Percentiles rank a stretch among this genome's conserved stretches.
These are phyloP conservation scores for Phytophthora melonis DNA, from an alignment of 352 stramenopile genomes.

Conservation along the genomic window DNA sequence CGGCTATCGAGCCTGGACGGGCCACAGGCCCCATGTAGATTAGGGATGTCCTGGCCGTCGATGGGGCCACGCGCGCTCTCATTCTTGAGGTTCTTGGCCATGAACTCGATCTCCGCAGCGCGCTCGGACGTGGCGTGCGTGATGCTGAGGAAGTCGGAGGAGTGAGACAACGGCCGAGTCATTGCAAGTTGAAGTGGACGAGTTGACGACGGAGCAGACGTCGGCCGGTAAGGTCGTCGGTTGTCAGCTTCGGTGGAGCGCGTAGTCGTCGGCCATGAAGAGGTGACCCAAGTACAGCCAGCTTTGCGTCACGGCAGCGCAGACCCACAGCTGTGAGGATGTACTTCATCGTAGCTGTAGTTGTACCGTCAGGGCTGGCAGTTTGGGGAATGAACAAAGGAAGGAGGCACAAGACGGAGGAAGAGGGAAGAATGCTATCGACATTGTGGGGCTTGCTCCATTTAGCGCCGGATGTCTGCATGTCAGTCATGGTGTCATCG, in stretches of 20 bases:
- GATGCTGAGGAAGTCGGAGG: constrained; percentile 25
- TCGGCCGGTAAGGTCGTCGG: constrained; percentile 2
- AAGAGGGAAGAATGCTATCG: neutral
- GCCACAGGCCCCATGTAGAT: constrained; percentile 46
- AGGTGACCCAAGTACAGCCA: constrained; percentile 26
- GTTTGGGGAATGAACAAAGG: constrained; percentile 24
- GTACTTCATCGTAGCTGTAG: constrained; percentile 20
- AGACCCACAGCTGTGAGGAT: constrained; percentile 19
- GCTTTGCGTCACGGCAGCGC: constrained; percentile 23
- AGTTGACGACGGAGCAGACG: constrained; percentile 10
- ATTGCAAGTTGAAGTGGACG: constrained; percentile 6
- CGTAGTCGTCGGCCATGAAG: neutral
- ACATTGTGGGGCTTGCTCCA: neutral
- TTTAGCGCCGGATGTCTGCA: neutral
- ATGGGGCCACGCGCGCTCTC: constrained; percentile 42
- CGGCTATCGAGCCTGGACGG: constrained; percentile 37
- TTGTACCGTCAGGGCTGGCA: constrained; percentile 9
- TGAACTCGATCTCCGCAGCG: constrained; percentile 23
- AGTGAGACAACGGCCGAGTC: neutral
- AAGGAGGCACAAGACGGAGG: neutral
- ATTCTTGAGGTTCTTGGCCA: constrained; percentile 39
- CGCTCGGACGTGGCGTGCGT: constrained; percentile 23
- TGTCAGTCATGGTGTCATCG: constrained; percentile 3
- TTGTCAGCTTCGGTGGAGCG: neutral
- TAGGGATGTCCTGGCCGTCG: constrained; percentile 26